Conservation (phyloP, 306 rosid species). For the Albizia julibrissin region DNA sequence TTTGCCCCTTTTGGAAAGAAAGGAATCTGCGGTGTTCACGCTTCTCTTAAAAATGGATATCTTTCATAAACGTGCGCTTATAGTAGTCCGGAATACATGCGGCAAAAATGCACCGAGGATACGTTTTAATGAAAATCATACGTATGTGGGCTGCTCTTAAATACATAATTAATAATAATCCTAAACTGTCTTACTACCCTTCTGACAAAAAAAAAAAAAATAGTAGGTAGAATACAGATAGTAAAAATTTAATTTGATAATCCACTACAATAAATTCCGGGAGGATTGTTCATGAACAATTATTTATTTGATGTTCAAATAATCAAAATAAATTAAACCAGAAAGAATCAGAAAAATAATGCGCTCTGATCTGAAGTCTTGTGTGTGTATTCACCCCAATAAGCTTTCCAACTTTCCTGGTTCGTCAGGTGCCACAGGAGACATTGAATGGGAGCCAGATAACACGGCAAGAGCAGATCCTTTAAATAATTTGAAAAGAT, state of each 20-base stretch:
- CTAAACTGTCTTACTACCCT: background rate
- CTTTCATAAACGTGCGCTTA: background rate
- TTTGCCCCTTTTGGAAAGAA: background rate
- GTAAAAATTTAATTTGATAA: background rate
- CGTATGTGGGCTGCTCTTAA: constrained; percentile 11
- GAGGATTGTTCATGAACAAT: background rate
- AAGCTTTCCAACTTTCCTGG: background rate
- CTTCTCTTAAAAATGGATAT: background rate
- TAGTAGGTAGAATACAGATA: background rate
- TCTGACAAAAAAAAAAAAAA: background rate
- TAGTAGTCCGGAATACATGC: background rate
- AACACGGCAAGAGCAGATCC: constrained; percentile 69
- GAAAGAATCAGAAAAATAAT: background rate
- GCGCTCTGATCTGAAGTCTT: background rate
- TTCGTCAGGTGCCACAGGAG: constrained; percentile 23
- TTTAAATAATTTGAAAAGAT: constrained; percentile 50
- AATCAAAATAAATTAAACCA: background rate
- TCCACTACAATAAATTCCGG: background rate
- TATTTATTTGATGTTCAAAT: background rate
- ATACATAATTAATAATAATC: constrained; percentile 7
- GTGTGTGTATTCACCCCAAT: background rate
- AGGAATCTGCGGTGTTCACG: background rate
- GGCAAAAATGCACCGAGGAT: too few species aligned
- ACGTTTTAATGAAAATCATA: too few species aligned
- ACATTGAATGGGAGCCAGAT: constrained; percentile 41